phyloP scores from a whole-genome alignment of 495 filamentous ascomycete genomes.

The Pyrenula massariospora region DNA sequence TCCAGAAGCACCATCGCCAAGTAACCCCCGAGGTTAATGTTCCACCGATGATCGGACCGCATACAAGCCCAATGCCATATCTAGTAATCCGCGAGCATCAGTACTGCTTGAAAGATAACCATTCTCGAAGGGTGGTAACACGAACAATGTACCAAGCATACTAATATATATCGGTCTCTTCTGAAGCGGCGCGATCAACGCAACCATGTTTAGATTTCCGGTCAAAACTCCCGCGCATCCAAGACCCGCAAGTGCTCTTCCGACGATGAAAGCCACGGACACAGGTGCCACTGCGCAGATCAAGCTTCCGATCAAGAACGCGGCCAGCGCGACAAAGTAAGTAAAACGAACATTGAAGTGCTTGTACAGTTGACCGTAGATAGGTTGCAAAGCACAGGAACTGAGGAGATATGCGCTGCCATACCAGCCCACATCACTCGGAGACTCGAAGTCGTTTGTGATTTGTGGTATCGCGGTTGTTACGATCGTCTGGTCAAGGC shows the following conservation, averaged over 20 bases:
- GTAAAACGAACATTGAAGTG: constrained; percentile 17
- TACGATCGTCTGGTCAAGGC: not conserved
- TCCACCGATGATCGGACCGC: constrained; percentile 30
- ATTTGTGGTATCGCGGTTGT: constrained; percentile 26
- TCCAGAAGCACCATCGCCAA: constrained; percentile 70
- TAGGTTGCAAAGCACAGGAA: constrained; percentile 39
- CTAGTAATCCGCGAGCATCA: too few species aligned
- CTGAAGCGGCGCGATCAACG: constrained; percentile 45
- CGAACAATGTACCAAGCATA: constrained; percentile 25
- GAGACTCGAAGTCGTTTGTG: constrained; percentile 30
- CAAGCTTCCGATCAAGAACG: constrained; percentile 38
- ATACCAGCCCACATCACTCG: constrained; percentile 39
- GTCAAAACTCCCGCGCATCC: constrained; percentile 49
- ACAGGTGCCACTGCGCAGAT: constrained; percentile 47
- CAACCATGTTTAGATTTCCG: constrained; percentile 52
- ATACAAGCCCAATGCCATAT: constrained; percentile 5
- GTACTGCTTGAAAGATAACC: too few species aligned
- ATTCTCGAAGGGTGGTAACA: too few species aligned
- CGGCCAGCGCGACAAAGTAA: constrained; percentile 16
- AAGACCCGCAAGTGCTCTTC: constrained; percentile 39
- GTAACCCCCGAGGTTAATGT: constrained; percentile 40
- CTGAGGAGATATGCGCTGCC: constrained; percentile 46
- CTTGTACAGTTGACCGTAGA: constrained; percentile 50
- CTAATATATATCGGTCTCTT: constrained; percentile 51
- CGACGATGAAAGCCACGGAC: constrained; percentile 44